Evolutionary conservation across 2,329 filamentous ascomycete species (phyloP), one percentile per base, ranked within the genome.

Genomic region (Penicillium vulpinum): DNA sequence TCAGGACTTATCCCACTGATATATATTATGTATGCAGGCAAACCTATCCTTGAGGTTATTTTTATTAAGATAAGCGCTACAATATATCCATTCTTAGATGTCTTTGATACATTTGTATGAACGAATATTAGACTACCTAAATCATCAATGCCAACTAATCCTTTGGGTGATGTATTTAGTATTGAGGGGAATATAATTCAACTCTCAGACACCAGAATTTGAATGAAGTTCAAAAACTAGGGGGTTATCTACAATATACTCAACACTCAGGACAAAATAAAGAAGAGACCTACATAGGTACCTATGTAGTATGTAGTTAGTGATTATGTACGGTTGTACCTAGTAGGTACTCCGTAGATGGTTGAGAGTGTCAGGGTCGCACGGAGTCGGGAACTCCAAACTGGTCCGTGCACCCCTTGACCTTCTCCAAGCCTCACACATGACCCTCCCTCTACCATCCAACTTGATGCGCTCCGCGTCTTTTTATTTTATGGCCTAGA

Each of bases 341-440:
- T n/a, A 47, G 24, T 44, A 33, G 41, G 26, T 29, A n/a, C n/a
- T n/a, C n/a, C n/a, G 33, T 53, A 48, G 31, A 53, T 53, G 33
- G 51, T 18, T 16, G 24, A 54, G 18, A 24, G 10, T 24, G 49
- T 7, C 26, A 38, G n/a, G 3, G 40, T 59, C 28, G 31, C 45
- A 39, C 28, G 4, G 28, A 43, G 48, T 48, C 52, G 51, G 54
- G 50, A 50, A 59, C 47, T 53, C 54, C 49, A 41, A 57, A 33
- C 57, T 66, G 67, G 67, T 44, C 66, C 53, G 65, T 67, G 64
- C 67, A 49, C 57, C 39, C 40, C 51, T 56, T 55, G 39, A 62
- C 63, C 63, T 70, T 56, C 54, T 56, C 54, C 54, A 67, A 65
- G 60, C 66, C 68, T 68, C 67, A 66, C 66, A 64, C 62, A 52